A percentile compares a stretch with the other conserved stretches of the same genome.
phyloP scores from a whole-genome alignment of 805 yeast species.

The Starmerella sirachaensis region DNA sequence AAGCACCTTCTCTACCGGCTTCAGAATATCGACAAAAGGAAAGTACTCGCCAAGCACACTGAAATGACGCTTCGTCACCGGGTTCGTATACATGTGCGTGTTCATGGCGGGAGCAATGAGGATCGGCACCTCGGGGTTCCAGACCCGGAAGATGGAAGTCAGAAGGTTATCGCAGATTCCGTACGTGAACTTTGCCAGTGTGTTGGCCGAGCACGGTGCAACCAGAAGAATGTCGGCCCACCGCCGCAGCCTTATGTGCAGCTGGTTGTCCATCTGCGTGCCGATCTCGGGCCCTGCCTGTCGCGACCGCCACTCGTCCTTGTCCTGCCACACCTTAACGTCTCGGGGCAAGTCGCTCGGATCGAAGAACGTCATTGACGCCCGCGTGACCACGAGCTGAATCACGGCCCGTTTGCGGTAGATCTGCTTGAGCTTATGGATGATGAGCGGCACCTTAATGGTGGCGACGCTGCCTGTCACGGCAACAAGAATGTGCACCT shows the following conservation, averaged over 20 bases:
- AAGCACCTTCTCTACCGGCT: slow-evolving; percentile 90
- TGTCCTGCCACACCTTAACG: slow-evolving; percentile 82
- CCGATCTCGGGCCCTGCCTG: slow-evolving; percentile 25
- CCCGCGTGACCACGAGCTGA: slow-evolving; percentile 64
- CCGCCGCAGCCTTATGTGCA: slow-evolving; percentile 82
- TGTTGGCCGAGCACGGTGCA: slow-evolving; percentile 90
- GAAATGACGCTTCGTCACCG: slow-evolving; percentile 75
- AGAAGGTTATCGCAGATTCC: slow-evolving; percentile 88
- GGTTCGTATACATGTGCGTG: slow-evolving; percentile 80
- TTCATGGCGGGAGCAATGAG: slow-evolving; percentile 94
- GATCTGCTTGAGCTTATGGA: slow-evolving; percentile 70
- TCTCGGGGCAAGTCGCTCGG: slow-evolving; percentile 33
- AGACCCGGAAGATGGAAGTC: slow-evolving; percentile 81
- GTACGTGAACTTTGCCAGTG: slow-evolving; percentile 73
- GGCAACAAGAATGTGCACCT: slow-evolving; percentile 77
- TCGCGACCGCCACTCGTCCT: slow-evolving; percentile 88
- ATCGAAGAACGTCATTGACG: slow-evolving; percentile 28
- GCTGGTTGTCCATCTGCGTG: slow-evolving; percentile 64
- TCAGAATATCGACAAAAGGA: slow-evolving; percentile 85
- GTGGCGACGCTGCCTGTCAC: slow-evolving; percentile 97
- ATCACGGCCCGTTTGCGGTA: slow-evolving; percentile 64
- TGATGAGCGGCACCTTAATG: slow-evolving; percentile 78
- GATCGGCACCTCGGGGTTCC: slow-evolving; percentile 91
- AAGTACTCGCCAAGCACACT: slow-evolving; percentile 63
- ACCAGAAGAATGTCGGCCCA: slow-evolving; percentile 45